These are phyloP conservation scores for Conticribra weissflogii DNA, from an alignment of 108 stramenopile species.

Conservation along the genomic window DNA sequence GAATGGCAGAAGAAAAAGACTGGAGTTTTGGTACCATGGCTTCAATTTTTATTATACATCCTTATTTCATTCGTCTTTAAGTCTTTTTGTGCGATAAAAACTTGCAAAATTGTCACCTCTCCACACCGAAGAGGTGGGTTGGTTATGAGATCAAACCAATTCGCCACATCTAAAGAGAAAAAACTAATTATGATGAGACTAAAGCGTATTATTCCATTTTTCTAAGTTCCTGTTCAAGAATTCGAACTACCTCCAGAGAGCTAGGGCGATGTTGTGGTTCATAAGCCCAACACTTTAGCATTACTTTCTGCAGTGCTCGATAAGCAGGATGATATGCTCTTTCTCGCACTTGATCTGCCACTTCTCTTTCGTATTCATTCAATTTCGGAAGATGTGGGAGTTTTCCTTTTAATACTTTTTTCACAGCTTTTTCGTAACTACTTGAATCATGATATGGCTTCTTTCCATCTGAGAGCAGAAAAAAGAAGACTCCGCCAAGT, in stretches of 20 bases:
- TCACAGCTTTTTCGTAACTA: background rate
- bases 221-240: background rate
- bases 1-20: too few relatives aligned
- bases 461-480: slow-evolving; percentile 3
- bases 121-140: too few relatives aligned
- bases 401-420: background rate
- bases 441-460: slow-evolving; percentile 3
- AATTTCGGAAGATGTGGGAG: slow-evolving; percentile 16
- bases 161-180: too few relatives aligned
- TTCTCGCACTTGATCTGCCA: background rate
- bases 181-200: too few relatives aligned
- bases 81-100: too few relatives aligned
- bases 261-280: background rate
- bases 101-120: too few relatives aligned
- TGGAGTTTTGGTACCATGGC: too few relatives aligned
- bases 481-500: slow-evolving; percentile 14
- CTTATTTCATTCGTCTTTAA: too few relatives aligned
- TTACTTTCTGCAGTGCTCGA: slow-evolving; percentile 12
- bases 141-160: too few relatives aligned
- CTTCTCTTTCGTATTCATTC: background rate
- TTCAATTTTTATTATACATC: too few relatives aligned
- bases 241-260: slow-evolving; percentile 14
- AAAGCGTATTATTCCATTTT: too few relatives aligned
- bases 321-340: slow-evolving; percentile 4
- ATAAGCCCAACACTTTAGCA: slow-evolving; percentile 3